Evolutionary conservation across 345 rosid genomes (phyloP).

Genomic region (Eucalyptus pauciflora): DNA sequence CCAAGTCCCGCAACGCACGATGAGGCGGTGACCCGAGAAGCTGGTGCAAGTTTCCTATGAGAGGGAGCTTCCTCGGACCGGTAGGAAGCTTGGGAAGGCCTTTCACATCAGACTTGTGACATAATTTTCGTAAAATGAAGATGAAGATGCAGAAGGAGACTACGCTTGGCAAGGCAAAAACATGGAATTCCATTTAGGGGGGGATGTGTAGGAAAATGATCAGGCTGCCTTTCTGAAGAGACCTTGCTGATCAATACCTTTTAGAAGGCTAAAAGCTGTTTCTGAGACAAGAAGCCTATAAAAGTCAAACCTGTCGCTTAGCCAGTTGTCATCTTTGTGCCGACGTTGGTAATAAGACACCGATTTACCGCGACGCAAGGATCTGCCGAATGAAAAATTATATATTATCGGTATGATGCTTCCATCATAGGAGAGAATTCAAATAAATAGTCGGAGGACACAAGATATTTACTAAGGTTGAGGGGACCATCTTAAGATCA

Average conservation of each 20-base stretch:
- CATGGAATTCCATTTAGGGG: background rate
- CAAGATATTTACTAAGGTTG: background rate
- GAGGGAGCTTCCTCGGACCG: slow-evolving; percentile 16
- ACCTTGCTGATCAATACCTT: background rate
- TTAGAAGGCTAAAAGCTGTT: background rate
- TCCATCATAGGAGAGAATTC: background rate
- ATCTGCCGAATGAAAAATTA: background rate
- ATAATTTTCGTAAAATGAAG: background rate
- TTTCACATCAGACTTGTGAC: background rate
- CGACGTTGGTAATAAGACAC: background rate
- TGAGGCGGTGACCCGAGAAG: slow-evolving; percentile 7
- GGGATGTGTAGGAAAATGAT: background rate
- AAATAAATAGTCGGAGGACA: background rate
- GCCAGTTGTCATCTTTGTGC: background rate
- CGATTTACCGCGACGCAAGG: background rate
- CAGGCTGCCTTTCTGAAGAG: background rate
- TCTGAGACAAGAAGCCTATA: background rate
- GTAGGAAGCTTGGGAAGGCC: slow-evolving; percentile 8
- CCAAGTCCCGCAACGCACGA: slow-evolving; percentile 2
- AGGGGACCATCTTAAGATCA: background rate
- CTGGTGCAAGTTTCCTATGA: slow-evolving; percentile 22
- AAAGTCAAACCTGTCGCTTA: background rate
- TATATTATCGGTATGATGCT: background rate
- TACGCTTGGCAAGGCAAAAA: background rate
- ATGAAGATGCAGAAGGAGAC: background rate